These are phyloP conservation scores for Magnolia changhungtana DNA, from an alignment of 164 flowering plant species.

Conservation along the genomic window DNA sequence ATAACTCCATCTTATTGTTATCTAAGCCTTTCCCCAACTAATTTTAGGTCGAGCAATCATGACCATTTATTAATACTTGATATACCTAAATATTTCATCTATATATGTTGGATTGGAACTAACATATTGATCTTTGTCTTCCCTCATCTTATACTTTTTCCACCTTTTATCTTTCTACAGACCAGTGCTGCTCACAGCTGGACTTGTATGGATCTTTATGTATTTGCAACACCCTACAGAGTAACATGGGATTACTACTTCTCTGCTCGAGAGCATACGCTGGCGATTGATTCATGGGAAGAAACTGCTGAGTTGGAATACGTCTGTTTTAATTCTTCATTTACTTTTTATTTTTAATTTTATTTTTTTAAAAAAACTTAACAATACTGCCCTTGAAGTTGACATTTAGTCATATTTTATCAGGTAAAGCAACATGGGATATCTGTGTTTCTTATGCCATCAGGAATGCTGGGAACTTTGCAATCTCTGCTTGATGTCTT, in stretches of 20 bases:
- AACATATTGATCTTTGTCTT: background rate
- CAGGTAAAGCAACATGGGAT: slow-evolving; percentile 97
- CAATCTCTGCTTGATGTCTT: slow-evolving; percentile 82
- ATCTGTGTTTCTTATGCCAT: slow-evolving; percentile 98
- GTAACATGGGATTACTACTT: slow-evolving; percentile 98
- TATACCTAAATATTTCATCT: no score
- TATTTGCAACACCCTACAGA: slow-evolving; percentile 96
- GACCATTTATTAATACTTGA: no score
- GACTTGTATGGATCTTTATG: slow-evolving; percentile 98
- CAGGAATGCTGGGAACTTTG: slow-evolving; percentile 95
- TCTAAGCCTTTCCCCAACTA: no score
- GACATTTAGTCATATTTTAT: slow-evolving; percentile 8
- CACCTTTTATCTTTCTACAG: slow-evolving; percentile 35
- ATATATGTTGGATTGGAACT: no score
- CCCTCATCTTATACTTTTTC: background rate
- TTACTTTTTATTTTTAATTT: background rate
- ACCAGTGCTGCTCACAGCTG: slow-evolving; percentile 91
- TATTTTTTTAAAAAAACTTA: background rate
- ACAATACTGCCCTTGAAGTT: background rate
- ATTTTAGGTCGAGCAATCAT: no score
- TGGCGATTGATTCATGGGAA: slow-evolving; percentile 85
- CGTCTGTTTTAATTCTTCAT: slow-evolving; percentile 40
- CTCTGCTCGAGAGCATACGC: slow-evolving; percentile 73
- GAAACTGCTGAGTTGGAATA: slow-evolving; percentile 91
- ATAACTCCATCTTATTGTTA: no score